A percentile compares a stretch with the other conserved stretches of the same genome.
These are phyloP conservation scores for Magnusiomyces tetraspermus DNA, from an alignment of 1,139 yeast species.

Conservation along the genomic window DNA sequence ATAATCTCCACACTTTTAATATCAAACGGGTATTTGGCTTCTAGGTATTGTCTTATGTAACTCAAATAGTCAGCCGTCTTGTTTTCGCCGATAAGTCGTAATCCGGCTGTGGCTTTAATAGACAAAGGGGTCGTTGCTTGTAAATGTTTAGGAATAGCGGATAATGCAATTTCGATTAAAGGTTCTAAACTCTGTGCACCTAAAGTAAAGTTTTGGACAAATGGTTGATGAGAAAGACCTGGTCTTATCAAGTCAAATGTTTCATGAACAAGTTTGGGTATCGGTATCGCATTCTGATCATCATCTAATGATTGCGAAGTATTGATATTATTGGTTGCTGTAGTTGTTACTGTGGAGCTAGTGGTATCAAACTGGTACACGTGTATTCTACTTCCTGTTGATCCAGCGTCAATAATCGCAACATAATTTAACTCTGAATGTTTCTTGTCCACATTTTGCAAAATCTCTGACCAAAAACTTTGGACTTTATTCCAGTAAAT, in stretches of 20 bases:
- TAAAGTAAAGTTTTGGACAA: slow-evolving; percentile 65
- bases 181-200: slow-evolving; percentile 88
- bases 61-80: slow-evolving; percentile 38
- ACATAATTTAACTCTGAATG: slow-evolving; percentile 39
- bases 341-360: too few relatives aligned
- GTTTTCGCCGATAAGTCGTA: slow-evolving; percentile 72
- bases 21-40: slow-evolving; percentile 77
- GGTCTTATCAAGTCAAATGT: slow-evolving; percentile 84
- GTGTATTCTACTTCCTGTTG: slow-evolving; percentile 93
- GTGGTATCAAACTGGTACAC: slow-evolving; percentile 58
- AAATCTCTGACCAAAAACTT: not conserved
- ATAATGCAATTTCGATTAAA: slow-evolving; percentile 61
- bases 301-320: not conserved
- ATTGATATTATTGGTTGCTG: not conserved
- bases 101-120: slow-evolving; percentile 97
- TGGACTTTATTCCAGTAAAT: not conserved
- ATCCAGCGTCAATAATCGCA: slow-evolving; percentile 94
- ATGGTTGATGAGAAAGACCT: slow-evolving; percentile 62
- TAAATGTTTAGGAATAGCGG: slow-evolving; percentile 60
- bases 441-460: not conserved
- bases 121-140: slow-evolving; percentile 85
- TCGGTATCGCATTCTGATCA: not conserved
- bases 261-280: slow-evolving; percentile 66
- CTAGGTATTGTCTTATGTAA: slow-evolving; percentile 41
- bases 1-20: slow-evolving; percentile 72